phyloP scores from a whole-genome alignment of 164 flowering plant species.

The Akebia trifoliata region DNA sequence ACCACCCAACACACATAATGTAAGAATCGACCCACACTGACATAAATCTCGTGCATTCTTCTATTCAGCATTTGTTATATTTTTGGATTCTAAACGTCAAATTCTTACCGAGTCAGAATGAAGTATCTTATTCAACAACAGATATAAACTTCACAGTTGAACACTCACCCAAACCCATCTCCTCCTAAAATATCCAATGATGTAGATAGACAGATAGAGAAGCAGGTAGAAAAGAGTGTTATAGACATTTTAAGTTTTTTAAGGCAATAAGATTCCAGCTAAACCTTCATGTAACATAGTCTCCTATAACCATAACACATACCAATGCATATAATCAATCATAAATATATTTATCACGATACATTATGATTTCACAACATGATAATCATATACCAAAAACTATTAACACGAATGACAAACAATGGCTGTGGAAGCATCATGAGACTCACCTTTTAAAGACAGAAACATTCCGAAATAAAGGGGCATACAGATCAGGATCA shows the following conservation, averaged over 20 bases:
- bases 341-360: not conserved
- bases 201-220: not conserved
- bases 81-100: not conserved
- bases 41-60: not conserved
- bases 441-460: constrained; percentile 56
- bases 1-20: not conserved
- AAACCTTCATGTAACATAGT: not conserved
- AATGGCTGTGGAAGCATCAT: not conserved
- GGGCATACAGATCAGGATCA: constrained; percentile 62
- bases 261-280: not conserved
- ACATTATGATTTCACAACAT: not conserved
- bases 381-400: not conserved
- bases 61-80: not conserved
- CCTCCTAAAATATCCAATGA: not conserved
- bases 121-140: not conserved
- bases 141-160: not conserved
- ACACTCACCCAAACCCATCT: not conserved
- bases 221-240: not conserved
- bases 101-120: not conserved
- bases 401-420: not conserved
- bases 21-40: not conserved
- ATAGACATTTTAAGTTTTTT: not conserved
- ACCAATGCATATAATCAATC: not conserved
- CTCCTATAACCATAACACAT: not conserved
- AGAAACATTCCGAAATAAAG: constrained; percentile 65